phyloP scores from a whole-genome alignment of 2,329 filamentous ascomycete species.

The Colletotrichum liriopes region DNA sequence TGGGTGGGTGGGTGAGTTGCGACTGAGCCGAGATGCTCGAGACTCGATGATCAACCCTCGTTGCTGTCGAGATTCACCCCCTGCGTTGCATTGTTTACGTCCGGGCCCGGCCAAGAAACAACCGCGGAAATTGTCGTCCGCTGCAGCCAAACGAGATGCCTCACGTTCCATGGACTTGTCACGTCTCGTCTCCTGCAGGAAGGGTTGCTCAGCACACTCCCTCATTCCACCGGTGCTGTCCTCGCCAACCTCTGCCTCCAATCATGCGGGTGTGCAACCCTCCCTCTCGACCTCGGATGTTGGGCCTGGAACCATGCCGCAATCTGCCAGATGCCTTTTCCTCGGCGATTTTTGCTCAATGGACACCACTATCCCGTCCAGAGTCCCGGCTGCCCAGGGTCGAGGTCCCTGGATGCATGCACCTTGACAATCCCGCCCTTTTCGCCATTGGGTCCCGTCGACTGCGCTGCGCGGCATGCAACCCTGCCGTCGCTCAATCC shows the following conservation, averaged over 20 bases:
- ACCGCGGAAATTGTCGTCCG: not conserved
- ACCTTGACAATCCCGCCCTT: slow-evolving; percentile 12
- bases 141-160: slow-evolving; percentile 9
- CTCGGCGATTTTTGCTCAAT: too few species aligned
- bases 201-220: too few species aligned
- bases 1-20: too few species aligned
- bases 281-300: not conserved
- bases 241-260: too few species aligned
- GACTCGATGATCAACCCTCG: not conserved
- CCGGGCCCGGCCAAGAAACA: not conserved
- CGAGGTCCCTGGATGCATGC: slow-evolving; percentile 4
- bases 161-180: too few species aligned
- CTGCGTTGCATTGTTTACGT: slow-evolving; percentile 17
- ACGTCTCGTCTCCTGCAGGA: too few species aligned
- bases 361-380: not conserved
- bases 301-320: not conserved
- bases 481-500: slow-evolving; percentile 6
- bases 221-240: too few species aligned
- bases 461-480: not conserved
- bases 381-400: not conserved
- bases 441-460: not conserved
- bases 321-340: not conserved
- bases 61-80: not conserved
- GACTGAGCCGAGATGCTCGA: too few species aligned
- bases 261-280: not conserved